A percentile compares a stretch with the other conserved stretches of the same genome.
phyloP scores from a whole-genome alignment of 305 asterid genomes.

The Andrographis paniculata region DNA sequence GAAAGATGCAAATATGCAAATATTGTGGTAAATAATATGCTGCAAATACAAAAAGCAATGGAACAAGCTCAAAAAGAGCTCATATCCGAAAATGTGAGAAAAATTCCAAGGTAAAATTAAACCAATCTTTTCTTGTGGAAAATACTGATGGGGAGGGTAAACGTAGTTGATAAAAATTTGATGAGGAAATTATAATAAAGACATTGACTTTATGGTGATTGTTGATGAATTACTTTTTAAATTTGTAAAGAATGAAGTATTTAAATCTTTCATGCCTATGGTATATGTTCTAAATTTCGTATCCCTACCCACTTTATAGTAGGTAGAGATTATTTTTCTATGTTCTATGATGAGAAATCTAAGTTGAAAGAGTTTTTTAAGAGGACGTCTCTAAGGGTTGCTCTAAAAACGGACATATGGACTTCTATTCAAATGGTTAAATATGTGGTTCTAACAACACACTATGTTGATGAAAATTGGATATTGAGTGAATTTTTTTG shows the following conservation, averaged over 20 bases:
- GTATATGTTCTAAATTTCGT: background rate
- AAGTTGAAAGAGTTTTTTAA: no score
- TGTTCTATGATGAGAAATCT: no score
- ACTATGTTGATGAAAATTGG: conserved; percentile 9
- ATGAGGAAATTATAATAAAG: no score
- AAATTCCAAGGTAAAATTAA: background rate
- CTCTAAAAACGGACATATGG: no score
- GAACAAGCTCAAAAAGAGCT: background rate
- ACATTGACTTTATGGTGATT: no score
- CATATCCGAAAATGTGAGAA: background rate
- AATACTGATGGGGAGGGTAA: background rate
- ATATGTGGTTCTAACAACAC: conserved; percentile 1
- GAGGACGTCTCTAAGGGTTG: no score
- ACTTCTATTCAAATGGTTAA: conserved; percentile 1
- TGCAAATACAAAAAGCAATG: background rate
- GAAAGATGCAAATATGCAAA: background rate
- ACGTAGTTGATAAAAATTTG: no score
- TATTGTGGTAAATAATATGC: background rate
- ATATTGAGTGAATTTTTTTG: background rate
- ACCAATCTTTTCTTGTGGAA: background rate
- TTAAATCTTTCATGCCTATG: background rate
- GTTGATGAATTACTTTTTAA: no score
- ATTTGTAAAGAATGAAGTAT: background rate
- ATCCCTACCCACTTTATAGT: background rate
- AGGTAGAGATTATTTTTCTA: no score